phyloP scores from a whole-genome alignment of 1,284 basidiomycete genomes.

The Mycena sp. region DNA sequence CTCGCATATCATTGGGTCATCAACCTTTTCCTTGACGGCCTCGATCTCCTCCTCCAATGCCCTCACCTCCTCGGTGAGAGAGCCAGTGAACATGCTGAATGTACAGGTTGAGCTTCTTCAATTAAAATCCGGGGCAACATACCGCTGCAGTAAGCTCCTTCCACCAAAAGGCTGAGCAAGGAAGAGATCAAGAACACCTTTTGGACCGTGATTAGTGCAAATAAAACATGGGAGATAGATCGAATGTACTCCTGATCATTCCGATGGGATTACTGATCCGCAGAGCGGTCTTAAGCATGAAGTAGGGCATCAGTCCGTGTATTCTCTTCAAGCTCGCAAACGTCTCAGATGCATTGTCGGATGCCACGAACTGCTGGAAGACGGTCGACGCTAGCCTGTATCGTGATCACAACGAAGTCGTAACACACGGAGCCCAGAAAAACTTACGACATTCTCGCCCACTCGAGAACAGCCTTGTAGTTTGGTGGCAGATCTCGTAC shows the following conservation, averaged over 20 bases:
- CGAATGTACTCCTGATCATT: constrained; percentile 82
- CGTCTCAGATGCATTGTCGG: constrained; percentile 92
- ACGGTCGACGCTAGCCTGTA: constrained; percentile 90
- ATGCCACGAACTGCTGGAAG: constrained; percentile 94
- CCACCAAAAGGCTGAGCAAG: constrained; percentile 98
- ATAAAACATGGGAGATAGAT: constrained; percentile 2
- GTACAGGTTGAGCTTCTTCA: background rate
- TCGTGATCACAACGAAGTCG: constrained; percentile 13
- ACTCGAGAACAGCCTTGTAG: constrained; percentile 92
- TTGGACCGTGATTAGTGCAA: constrained; percentile 18
- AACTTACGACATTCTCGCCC: constrained; percentile 94
- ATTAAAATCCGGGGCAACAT: constrained; percentile 20
- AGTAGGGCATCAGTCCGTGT: constrained; percentile 98
- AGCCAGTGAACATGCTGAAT: constrained; percentile 92
- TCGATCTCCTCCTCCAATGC: constrained; percentile 88
- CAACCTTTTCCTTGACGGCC: constrained; percentile 88
- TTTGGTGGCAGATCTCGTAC: constrained; percentile 85
- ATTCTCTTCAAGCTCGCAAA: constrained; percentile 91
- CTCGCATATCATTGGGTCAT: constrained; percentile 88
- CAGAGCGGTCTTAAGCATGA: constrained; percentile 92
- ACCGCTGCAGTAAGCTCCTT: constrained; percentile 90
- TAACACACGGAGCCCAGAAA: constrained; percentile 15
- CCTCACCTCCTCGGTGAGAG: constrained; percentile 89
- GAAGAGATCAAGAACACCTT: constrained; percentile 91
- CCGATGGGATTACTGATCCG: constrained; percentile 95